Evolutionary conservation across 305 asterid species (phyloP).

Genomic region (Fraxinus floribunda): DNA sequence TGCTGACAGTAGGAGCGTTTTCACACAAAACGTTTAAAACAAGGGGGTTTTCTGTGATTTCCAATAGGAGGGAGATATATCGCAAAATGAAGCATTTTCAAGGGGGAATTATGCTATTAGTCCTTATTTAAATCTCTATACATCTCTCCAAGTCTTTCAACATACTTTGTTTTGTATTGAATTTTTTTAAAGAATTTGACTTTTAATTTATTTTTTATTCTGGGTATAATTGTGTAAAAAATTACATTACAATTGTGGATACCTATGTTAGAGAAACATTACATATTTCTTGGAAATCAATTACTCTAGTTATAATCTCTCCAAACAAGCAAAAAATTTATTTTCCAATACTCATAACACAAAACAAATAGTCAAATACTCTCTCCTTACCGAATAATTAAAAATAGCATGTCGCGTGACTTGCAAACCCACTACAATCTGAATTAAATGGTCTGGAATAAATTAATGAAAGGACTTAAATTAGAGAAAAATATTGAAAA

Average conservation of each 20-base stretch:
- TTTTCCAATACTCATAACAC: neutral
- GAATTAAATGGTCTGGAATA: neutral
- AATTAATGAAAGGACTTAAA: neutral
- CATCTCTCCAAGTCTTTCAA: neutral
- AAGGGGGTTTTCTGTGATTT: too few species aligned
- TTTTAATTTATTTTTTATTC: neutral
- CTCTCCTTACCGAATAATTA: neutral
- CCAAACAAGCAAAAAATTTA: neutral
- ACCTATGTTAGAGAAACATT: neutral
- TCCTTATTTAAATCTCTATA: neutral
- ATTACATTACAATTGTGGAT: too few species aligned
- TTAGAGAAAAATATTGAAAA: neutral
- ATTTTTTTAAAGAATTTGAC: neutral
- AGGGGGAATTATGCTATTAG: too few species aligned
- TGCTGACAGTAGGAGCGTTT: too few species aligned
- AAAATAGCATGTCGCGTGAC: neutral
- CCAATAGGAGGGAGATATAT: too few species aligned
- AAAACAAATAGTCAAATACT: neutral
- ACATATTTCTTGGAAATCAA: neutral
- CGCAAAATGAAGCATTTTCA: too few species aligned
- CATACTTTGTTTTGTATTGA: neutral
- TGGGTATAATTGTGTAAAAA: neutral
- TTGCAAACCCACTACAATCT: neutral
- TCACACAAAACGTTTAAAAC: too few species aligned
- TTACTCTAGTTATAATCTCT: neutral